Conservation (phyloP, 2,329 filamentous ascomycete genomes). For the Arthrobotrys musiformis region DNA sequence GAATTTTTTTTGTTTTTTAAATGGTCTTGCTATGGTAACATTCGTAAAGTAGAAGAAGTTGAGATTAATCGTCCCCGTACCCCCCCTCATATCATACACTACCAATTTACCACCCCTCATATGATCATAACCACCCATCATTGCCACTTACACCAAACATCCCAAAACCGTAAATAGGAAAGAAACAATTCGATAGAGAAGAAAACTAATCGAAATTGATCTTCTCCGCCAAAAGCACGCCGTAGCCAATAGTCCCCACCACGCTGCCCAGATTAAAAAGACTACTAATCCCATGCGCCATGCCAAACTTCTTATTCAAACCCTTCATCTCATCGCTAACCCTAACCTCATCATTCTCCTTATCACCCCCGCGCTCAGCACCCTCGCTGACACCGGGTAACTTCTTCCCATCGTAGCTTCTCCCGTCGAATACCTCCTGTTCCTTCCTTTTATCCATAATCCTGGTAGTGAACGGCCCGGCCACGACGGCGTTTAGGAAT, state of each 20-base stretch:
- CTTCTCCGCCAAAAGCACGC: constrained; percentile 75
- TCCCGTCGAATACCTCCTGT: constrained; percentile 69
- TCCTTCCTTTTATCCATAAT: constrained; percentile 79
- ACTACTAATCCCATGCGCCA: constrained; percentile 82
- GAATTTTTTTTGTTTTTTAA: neutral
- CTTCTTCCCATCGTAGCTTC: constrained; percentile 32
- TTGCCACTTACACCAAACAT: neutral
- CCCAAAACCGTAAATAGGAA: no score
- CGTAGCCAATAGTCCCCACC: constrained; percentile 78
- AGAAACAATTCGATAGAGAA: no score
- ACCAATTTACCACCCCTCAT: neutral
- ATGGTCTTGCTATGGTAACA: neutral
- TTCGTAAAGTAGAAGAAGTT: neutral
- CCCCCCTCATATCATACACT: neutral
- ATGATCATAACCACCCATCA: neutral
- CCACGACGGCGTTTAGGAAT: constrained; percentile 61
- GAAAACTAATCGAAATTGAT: constrained; percentile 15
- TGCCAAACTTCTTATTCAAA: constrained; percentile 81
- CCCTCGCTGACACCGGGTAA: constrained; percentile 19
- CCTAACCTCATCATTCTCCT: constrained; percentile 79
- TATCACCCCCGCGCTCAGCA: constrained; percentile 62
- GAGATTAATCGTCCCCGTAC: neutral
- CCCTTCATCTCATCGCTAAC: constrained; percentile 85
- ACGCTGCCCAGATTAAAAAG: constrained; percentile 80
- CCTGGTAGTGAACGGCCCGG: constrained; percentile 79